Base-by-base conservation (phyloP, 192 early-diverging fungal species). In the Backusella tuberculispora region DNA sequence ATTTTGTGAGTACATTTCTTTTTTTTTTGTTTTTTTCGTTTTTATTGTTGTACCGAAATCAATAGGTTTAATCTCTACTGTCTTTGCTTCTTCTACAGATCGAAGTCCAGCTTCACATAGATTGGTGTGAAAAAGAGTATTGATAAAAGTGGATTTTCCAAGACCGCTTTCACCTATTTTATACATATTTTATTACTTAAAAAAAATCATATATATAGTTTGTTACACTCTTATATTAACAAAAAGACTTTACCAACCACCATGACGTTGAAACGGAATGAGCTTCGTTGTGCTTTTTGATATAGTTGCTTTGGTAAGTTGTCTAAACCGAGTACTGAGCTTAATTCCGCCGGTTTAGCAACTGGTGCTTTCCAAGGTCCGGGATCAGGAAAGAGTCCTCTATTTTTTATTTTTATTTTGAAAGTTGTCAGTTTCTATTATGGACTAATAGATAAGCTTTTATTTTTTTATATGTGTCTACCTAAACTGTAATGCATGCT, bases 111-210 rank as follows among this genome's bases (percentile, higher is more conserved):
- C 92, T 73, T 97, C 95, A 65, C 93, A 87, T 64, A 98, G 85
- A 73, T 97, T 93, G 21, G 97, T 94, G 69, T 96, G 93, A 85
- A 99, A 96, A 65, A 99, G 88, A 8, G 98, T 99, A 88, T 99
- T 98, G 90, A 99, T 93, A 79, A 96, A 99, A 15, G 98, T 99
- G 26, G 98, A 96, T 87, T 99, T 99, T 73, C 98, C 98, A n/a
- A 95, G 87, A 69, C 98, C 98, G 71, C 95, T 98, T 80, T 97
- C 96, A 74, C 97, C 94, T 96, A 79, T 64, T 37, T 64, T 64
- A 17, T 15, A 3, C 1, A 26, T 64, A 26, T 26, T 14, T n/a
- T 64, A 64, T 26, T 9, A 46, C n/a, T 48, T 71, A 17, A 60
- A 79, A 26, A n/a, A 17, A 66, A 56, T 45, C n/a, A 43, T 53